A percentile compares a stretch with the other conserved stretches of the same genome.
phyloP scores from a whole-genome alignment of 345 rosid species.

The Cardamine chenopodiifolia region DNA sequence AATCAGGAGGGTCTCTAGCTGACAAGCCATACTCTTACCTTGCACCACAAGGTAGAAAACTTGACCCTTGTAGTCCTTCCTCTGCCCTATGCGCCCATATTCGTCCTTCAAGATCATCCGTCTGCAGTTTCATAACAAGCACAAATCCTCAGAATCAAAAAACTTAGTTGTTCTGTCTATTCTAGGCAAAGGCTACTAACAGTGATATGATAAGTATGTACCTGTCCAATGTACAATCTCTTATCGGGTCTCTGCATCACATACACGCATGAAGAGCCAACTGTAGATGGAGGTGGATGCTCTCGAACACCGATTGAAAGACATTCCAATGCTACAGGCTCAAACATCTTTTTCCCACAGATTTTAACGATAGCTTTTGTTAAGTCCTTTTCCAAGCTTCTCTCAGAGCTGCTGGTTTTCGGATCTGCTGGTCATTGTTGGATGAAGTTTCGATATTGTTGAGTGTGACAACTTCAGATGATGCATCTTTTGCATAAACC shows the following conservation, averaged over 20 bases:
- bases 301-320: conserved; percentile 68
- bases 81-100: conserved; percentile 66
- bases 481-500: conserved; percentile 30
- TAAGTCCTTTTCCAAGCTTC: conserved; percentile 48
- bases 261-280: conserved; percentile 85
- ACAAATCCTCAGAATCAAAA: conserved; percentile 16
- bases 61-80: conserved; percentile 68
- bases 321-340: conserved; percentile 48
- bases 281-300: conserved; percentile 92
- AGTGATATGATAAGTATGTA: conserved; percentile 15
- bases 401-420: conserved; percentile 40
- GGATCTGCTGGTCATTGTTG: conserved; percentile 29
- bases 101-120: conserved; percentile 92
- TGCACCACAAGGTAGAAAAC: conserved; percentile 76
- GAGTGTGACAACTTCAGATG: conserved; percentile 32
- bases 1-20: conserved; percentile 88
- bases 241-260: conserved; percentile 81
- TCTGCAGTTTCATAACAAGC: conserved; percentile 50
- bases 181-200: not conserved
- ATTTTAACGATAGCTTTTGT: conserved; percentile 51
- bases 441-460: conserved; percentile 31
- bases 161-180: not conserved
- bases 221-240: conserved; percentile 89
- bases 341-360: conserved; percentile 60
- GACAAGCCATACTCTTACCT: conserved; percentile 94